Conservation (phyloP, 2,329 filamentous ascomycete genomes). For the Niveomyces coronatus region DNA sequence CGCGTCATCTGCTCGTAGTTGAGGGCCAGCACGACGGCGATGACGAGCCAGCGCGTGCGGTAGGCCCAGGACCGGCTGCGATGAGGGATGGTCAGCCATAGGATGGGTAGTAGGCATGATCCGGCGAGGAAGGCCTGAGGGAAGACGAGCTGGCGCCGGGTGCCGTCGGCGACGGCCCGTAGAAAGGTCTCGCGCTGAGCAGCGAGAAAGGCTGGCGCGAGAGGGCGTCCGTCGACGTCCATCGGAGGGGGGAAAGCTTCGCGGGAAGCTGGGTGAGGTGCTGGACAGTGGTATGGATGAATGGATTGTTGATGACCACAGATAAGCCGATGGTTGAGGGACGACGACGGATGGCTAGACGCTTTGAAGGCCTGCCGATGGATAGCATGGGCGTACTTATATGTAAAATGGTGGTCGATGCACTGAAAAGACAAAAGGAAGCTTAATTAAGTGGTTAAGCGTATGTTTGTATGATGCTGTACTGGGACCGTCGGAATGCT, state of each 20-base stretch:
- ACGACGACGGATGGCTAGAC: no score
- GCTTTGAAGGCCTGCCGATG: no score
- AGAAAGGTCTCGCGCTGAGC: conserved; percentile 28
- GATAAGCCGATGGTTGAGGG: no score
- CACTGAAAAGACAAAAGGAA: no score
- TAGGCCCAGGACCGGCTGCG: conserved; percentile 39
- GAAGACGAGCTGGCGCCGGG: conserved; percentile 37
- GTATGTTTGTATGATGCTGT: no score
- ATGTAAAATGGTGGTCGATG: no score
- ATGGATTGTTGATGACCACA: no score
- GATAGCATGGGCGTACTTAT: no score
- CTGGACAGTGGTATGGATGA: no score
- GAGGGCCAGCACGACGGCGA: conserved; percentile 31
- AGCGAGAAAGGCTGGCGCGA: conserved; percentile 13
- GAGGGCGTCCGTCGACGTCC: not conserved
- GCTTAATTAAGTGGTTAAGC: no score
- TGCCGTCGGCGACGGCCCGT: conserved; percentile 26
- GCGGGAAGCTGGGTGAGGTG: not conserved
- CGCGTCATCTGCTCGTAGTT: conserved; percentile 31
- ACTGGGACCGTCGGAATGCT: no score
- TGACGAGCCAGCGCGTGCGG: conserved; percentile 36
- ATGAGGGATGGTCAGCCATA: conserved; percentile 49
- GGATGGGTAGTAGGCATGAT: conserved; percentile 38
- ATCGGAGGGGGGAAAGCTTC: not conserved
- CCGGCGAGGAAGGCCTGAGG: conserved; percentile 39